phyloP scores from a whole-genome alignment of 1,284 basidiomycete species.

The Cutaneotrichosporon dermatis region DNA sequence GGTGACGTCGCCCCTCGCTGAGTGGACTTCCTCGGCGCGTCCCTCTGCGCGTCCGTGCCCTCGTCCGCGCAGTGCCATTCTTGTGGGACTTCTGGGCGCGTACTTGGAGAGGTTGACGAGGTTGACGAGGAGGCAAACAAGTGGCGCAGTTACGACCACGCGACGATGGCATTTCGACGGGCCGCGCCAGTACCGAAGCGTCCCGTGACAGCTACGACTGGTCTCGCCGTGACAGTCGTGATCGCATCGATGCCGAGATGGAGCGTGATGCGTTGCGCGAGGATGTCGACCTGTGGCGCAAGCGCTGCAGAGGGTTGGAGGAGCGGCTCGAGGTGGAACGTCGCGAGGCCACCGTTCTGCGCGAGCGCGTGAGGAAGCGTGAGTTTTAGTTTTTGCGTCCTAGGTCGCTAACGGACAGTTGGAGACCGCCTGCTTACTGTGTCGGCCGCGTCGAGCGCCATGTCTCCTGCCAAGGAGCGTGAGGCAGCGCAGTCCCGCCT shows the following conservation, averaged over 20 bases:
- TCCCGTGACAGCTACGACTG: slow-evolving; percentile 20
- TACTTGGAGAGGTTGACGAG: slow-evolving; percentile 26
- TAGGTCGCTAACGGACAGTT: slow-evolving; percentile 13
- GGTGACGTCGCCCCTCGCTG: slow-evolving; percentile 18
- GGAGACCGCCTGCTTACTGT: slow-evolving; percentile 32
- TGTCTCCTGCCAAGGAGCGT: slow-evolving; percentile 12
- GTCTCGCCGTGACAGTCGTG: slow-evolving; percentile 15
- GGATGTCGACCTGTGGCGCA: slow-evolving; percentile 40
- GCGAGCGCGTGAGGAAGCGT: slow-evolving; percentile 43
- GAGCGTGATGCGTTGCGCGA: slow-evolving; percentile 42
- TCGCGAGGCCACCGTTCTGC: slow-evolving; percentile 28
- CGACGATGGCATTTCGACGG: slow-evolving; percentile 5
- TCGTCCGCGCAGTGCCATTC: slow-evolving; percentile 30
- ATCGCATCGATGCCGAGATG: slow-evolving; percentile 37
- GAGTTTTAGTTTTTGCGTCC: slow-evolving; percentile 11
- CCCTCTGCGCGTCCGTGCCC: slow-evolving; percentile 29
- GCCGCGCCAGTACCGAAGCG: slow-evolving; percentile 15
- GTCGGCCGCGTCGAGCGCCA: slow-evolving; percentile 17
- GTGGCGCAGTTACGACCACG: background rate
- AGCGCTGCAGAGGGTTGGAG: slow-evolving; percentile 33
- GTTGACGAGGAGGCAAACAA: slow-evolving; percentile 25
- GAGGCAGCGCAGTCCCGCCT: slow-evolving; percentile 25
- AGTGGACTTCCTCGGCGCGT: slow-evolving; percentile 10
- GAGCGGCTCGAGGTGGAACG: slow-evolving; percentile 37
- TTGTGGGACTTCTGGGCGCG: slow-evolving; percentile 23